These are phyloP conservation scores for Pleurotus tuoliensis DNA, from an alignment of 768 basidiomycete species.

Conservation along the genomic window DNA sequence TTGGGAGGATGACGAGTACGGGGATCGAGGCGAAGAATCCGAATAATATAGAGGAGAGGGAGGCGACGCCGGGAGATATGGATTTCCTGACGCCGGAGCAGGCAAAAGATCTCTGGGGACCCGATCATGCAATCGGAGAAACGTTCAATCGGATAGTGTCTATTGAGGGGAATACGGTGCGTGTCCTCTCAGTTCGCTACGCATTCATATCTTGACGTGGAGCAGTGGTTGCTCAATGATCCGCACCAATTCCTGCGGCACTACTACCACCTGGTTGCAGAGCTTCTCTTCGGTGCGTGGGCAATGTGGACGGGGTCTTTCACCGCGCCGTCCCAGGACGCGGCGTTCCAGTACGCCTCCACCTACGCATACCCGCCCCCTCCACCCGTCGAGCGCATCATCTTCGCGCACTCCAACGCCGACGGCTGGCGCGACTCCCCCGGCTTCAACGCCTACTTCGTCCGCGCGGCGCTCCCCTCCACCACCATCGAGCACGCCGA, in stretches of 20 bases:
- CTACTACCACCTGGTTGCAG: constrained; percentile 86
- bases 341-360: not conserved
- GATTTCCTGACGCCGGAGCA: constrained; percentile 54
- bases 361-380: constrained; percentile 15
- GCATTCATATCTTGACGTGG: too few species aligned
- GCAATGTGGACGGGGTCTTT: constrained; percentile 67
- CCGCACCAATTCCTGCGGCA: constrained; percentile 76
- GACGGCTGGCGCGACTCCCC: constrained; percentile 71
- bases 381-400: constrained; percentile 63
- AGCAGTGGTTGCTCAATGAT: constrained; percentile 60
- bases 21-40: constrained; percentile 54
- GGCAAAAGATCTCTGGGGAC: constrained; percentile 61
- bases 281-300: constrained; percentile 74
- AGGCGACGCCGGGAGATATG: constrained; percentile 65
- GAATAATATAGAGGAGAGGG: constrained; percentile 62
- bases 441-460: constrained; percentile 73
- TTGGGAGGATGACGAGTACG: constrained; percentile 63
- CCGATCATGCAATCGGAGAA: constrained; percentile 21
- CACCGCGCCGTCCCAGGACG: constrained; percentile 9
- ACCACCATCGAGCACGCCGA: constrained; percentile 60
- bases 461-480: constrained; percentile 71
- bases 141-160: constrained; percentile 51
- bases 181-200: constrained; percentile 12
- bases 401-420: constrained; percentile 61
- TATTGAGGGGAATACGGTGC: constrained; percentile 73